Percentiles rank a stretch among this genome's conserved stretches.
phyloP scores from a whole-genome alignment of 2,329 filamentous ascomycete species.

The Cladobotryum mycophilum region DNA sequence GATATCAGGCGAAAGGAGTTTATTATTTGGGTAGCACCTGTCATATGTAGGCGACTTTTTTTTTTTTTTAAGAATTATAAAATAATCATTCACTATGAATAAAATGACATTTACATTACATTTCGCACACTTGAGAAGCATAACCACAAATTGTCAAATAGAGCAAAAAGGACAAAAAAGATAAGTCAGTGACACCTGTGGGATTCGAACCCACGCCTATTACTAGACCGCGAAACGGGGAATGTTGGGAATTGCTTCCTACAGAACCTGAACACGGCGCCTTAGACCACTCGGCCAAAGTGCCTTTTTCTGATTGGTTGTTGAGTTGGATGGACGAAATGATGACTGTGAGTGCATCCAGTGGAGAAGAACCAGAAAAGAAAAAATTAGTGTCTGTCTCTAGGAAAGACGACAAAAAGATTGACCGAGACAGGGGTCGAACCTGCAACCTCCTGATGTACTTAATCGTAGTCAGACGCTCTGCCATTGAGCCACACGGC shows the following conservation, averaged over 20 bases:
- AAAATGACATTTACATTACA: no score
- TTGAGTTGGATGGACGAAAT: neutral
- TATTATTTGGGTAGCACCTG: no score
- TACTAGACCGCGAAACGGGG: slow-evolving; percentile 20
- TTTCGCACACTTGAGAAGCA: no score
- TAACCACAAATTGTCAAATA: no score
- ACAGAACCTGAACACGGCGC: slow-evolving; percentile 17
- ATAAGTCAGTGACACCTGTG: slow-evolving; percentile 21
- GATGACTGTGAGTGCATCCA: neutral
- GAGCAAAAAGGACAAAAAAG: no score
- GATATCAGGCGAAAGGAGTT: no score
- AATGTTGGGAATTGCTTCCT: neutral
- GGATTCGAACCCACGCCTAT: slow-evolving; percentile 28
- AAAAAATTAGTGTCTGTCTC: no score
- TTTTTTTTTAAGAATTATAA: neutral
- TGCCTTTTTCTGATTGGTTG: slow-evolving; percentile 14
- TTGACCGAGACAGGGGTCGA: neutral
- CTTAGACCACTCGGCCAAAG: slow-evolving; percentile 23
- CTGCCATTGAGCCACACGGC: neutral
- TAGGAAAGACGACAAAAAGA: neutral
- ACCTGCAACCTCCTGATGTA: slow-evolving; percentile 1
- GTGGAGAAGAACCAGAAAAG: no score
- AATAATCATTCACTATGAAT: no score
- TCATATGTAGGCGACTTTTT: no score
- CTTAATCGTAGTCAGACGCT: neutral